Evolutionary conservation across 2,329 filamentous ascomycete genomes (phyloP).

Genomic region (Apiospora malaysiana): DNA sequence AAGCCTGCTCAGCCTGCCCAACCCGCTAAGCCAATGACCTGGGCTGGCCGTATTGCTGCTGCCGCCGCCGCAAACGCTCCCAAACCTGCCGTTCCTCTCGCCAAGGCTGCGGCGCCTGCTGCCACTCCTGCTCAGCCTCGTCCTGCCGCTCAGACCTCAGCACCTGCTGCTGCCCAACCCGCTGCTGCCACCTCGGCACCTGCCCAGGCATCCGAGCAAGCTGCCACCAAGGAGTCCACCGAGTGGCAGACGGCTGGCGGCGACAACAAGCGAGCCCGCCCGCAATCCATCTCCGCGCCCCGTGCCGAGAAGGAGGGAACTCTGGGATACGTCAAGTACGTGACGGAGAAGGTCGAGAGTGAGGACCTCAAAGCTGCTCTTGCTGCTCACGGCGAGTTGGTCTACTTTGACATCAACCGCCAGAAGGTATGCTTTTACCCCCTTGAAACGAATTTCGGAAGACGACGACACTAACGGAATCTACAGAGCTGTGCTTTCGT

Average conservation of each 20-base stretch:
- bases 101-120: conserved; percentile 63
- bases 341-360: conserved; percentile 84
- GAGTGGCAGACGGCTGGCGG: conserved; percentile 91
- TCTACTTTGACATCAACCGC: conserved; percentile 79
- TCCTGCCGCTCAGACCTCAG: conserved; percentile 49
- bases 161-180: conserved; percentile 45
- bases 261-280: conserved; percentile 82
- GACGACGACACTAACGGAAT: conserved; percentile 31
- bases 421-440: conserved; percentile 69
- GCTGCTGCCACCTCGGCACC: conserved; percentile 52
- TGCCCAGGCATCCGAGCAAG: conserved; percentile 41
- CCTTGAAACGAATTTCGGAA: not conserved
- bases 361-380: conserved; percentile 74
- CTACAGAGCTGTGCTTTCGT: conserved; percentile 93
- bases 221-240: conserved; percentile 59
- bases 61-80: conserved; percentile 64
- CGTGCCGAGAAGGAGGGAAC: conserved; percentile 75
- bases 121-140: conserved; percentile 44
- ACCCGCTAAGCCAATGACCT: conserved; percentile 70
- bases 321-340: conserved; percentile 93
- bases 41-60: conserved; percentile 73
- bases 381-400: conserved; percentile 72
- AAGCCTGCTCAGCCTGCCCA: conserved; percentile 52
- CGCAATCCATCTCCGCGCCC: conserved; percentile 66
- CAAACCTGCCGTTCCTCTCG: conserved; percentile 56